phyloP scores from a whole-genome alignment of 352 stramenopile species.

The Halophytophthora batemanensis region DNA sequence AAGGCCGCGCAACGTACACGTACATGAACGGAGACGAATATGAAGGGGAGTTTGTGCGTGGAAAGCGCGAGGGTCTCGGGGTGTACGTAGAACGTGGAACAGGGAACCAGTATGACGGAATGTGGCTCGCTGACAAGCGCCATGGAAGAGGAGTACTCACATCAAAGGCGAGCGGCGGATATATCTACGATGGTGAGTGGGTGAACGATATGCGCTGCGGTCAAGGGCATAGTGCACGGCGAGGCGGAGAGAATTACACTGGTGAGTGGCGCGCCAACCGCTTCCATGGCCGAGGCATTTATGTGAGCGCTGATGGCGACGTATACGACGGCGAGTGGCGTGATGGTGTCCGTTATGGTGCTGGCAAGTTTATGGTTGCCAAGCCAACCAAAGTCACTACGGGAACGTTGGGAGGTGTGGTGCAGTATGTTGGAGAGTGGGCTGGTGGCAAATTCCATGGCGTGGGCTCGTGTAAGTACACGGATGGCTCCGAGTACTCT shows the following conservation, averaged over 20 bases:
- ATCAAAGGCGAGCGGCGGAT: slow-evolving; percentile 40
- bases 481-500: slow-evolving; percentile 88
- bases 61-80: slow-evolving; percentile 69
- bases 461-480: slow-evolving; percentile 78
- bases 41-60: slow-evolving; percentile 61
- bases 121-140: slow-evolving; percentile 60
- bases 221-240: slow-evolving; percentile 64
- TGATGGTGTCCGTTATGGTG: slow-evolving; percentile 47
- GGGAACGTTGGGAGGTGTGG: slow-evolving; percentile 33
- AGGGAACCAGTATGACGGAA: slow-evolving; percentile 74
- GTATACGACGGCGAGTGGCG: slow-evolving; percentile 73
- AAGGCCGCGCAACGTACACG: slow-evolving; percentile 45
- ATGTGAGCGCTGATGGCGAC: slow-evolving; percentile 56
- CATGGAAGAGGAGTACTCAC: slow-evolving; percentile 75
- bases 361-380: slow-evolving; percentile 52
- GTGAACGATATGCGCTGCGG: slow-evolving; percentile 62
- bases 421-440: slow-evolving; percentile 75
- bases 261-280: slow-evolving; percentile 61
- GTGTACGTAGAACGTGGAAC: slow-evolving; percentile 75
- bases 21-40: slow-evolving; percentile 81
- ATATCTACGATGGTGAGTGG: slow-evolving; percentile 85
- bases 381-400: slow-evolving; percentile 3
- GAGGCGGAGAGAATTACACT: slow-evolving; percentile 67
- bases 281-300: slow-evolving; percentile 64
- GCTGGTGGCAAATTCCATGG: slow-evolving; percentile 58